Evolutionary conservation across 2,329 filamentous ascomycete genomes (phyloP).

Genomic region (Verticillium longisporum): DNA sequence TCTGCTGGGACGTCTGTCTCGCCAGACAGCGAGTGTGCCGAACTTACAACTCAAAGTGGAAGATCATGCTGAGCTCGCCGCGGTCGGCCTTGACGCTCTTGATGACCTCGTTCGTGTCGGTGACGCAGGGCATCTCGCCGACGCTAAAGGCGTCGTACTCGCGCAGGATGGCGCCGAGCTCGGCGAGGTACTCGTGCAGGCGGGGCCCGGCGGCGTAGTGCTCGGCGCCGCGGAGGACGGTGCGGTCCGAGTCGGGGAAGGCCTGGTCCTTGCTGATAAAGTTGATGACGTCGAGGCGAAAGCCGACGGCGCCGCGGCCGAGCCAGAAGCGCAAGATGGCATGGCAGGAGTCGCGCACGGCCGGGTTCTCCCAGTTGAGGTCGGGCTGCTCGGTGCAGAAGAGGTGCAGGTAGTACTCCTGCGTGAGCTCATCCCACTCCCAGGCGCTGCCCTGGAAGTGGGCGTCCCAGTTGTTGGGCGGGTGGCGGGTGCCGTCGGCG

Average conservation of each 20-base stretch:
- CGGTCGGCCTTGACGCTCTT: slow-evolving; percentile 46
- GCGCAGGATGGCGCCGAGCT: slow-evolving; percentile 34
- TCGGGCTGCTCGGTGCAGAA: slow-evolving; percentile 69
- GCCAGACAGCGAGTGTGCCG: background rate
- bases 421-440: slow-evolving; percentile 41
- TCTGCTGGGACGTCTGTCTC: background rate
- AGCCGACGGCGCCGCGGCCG: slow-evolving; percentile 58
- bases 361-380: slow-evolving; percentile 69
- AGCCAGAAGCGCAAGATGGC: slow-evolving; percentile 70
- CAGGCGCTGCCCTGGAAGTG: slow-evolving; percentile 37
- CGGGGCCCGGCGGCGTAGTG: slow-evolving; percentile 48
- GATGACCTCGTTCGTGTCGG: slow-evolving; percentile 34
- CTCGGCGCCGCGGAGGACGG: slow-evolving; percentile 25
- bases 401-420: slow-evolving; percentile 57
- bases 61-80: slow-evolving; percentile 63
- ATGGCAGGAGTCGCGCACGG: slow-evolving; percentile 59
- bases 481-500: slow-evolving; percentile 46
- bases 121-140: slow-evolving; percentile 41
- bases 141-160: slow-evolving; percentile 45
- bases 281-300: slow-evolving; percentile 63
- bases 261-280: slow-evolving; percentile 55
- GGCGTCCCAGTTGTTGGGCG: slow-evolving; percentile 52
- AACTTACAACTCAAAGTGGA: slow-evolving; percentile 60
- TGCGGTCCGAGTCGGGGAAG: slow-evolving; percentile 41
- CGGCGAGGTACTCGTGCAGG: slow-evolving; percentile 38